phyloP scores from a whole-genome alignment of 306 rosid species.

The peach (Prunus persica) region Prunus_persica_NCBIv2 NC_034014.1:2793001-2793500 shows the following conservation, averaged over 20 bases:
- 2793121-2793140: neutral
- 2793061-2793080: neutral
- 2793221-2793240: neutral
- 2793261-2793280: neutral
- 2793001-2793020: neutral
- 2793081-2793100: neutral
- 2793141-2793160: neutral
- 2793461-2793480: conserved; percentile 59
- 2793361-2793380: conserved; percentile 26
- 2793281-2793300: neutral
- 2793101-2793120: neutral
- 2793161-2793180: neutral
- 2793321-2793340: neutral
- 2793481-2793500: conserved; percentile 53
- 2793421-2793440: conserved; percentile 37
- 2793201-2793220: neutral
- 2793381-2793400: conserved; percentile 56
- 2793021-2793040: neutral
- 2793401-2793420: conserved; percentile 52
- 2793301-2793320: neutral
- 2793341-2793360: neutral
- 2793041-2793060: neutral
- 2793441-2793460: conserved; percentile 49
- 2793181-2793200: neutral
- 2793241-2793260: neutral